phyloP scores from a whole-genome alignment of 176 grass and related monocot genomes.

The Phyllostachys edulis region DNA sequence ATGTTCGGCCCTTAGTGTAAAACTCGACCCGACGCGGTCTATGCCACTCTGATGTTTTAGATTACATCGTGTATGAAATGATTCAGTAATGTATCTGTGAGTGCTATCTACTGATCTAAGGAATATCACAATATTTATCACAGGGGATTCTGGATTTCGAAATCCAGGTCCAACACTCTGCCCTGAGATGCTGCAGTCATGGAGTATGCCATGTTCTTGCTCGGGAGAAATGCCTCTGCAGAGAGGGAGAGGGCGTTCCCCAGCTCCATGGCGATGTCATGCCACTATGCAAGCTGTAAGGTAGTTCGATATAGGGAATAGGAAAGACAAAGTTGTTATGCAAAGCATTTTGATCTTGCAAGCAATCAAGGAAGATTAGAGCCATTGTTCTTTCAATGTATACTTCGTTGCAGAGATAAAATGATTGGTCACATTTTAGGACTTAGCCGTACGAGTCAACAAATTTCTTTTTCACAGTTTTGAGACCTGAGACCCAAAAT shows the following conservation, averaged over 20 bases:
- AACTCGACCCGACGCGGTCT: too few species aligned
- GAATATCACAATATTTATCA: too few species aligned
- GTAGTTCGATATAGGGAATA: neutral
- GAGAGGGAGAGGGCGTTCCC: conserved; percentile 34
- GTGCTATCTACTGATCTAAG: too few species aligned
- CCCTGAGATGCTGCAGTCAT: conserved; percentile 25
- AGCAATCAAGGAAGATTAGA: neutral
- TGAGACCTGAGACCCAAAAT: neutral
- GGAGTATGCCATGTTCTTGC: conserved; percentile 45
- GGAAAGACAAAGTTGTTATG: neutral
- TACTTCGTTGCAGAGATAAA: neutral
- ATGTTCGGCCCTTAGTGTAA: too few species aligned
- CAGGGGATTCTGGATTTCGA: too few species aligned
- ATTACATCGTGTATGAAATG: too few species aligned
- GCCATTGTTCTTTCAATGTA: neutral
- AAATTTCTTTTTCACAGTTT: neutral
- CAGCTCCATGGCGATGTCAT: conserved; percentile 27
- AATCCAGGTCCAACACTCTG: too few species aligned
- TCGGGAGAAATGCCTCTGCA: conserved; percentile 27
- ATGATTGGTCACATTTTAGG: neutral
- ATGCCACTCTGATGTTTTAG: too few species aligned
- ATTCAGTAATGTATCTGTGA: too few species aligned
- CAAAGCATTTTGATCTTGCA: neutral
- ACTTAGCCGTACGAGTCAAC: neutral
- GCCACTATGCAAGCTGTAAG: conserved; percentile 12